Conservation (phyloP, 2,329 filamentous ascomycete genomes). For the Biscogniauxia mediterranea region DNA sequence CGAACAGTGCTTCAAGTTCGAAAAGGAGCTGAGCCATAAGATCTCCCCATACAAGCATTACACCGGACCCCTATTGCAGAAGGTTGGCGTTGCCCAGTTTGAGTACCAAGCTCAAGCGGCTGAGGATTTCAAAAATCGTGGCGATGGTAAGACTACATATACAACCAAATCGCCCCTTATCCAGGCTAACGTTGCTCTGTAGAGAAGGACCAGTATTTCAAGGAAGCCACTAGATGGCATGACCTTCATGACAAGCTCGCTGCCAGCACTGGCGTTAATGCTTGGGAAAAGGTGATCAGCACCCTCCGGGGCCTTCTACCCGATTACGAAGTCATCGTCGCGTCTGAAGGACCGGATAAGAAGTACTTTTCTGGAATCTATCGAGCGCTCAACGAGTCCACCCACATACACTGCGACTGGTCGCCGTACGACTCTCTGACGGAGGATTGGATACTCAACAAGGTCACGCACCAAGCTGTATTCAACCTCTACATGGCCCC, state of each 20-base stretch:
- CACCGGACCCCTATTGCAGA: not conserved
- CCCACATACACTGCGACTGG: constrained; percentile 1
- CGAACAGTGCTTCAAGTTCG: not conserved
- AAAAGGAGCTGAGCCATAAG: not conserved
- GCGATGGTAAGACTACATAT: not conserved
- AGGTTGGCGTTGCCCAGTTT: constrained; percentile 1
- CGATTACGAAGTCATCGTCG: not conserved
- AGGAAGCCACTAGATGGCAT: not conserved
- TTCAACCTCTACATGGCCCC: not conserved
- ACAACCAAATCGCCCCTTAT: not conserved
- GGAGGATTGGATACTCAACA: constrained; percentile 1
- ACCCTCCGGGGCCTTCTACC: not conserved
- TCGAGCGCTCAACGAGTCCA: not conserved
- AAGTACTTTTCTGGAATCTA: not conserved
- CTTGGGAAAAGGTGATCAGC: not conserved
- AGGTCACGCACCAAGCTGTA: not conserved
- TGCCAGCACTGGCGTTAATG: not conserved
- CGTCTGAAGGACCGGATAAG: not conserved
- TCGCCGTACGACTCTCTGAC: not conserved
- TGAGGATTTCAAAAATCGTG: not conserved
- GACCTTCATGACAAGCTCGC: not conserved
- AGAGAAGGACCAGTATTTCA: not conserved
- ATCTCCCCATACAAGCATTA: not conserved
- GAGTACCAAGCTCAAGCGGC: constrained; percentile 1
- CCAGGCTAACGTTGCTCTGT: not conserved